phyloP scores from a whole-genome alignment of 176 grass and related monocot species.

The Aegilops bicornis region DNA sequence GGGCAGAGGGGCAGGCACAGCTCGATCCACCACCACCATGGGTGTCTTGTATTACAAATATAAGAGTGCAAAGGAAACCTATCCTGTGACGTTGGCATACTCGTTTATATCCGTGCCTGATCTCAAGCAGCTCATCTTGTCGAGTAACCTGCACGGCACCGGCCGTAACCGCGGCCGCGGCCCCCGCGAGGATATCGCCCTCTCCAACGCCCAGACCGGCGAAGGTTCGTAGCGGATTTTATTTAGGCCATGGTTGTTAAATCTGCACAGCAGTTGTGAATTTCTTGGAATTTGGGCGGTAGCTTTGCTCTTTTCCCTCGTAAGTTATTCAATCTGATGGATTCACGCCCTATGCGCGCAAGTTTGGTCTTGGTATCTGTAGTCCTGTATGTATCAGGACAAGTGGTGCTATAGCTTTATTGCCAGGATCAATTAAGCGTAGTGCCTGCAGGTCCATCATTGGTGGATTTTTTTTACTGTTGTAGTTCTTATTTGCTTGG shows the following conservation, averaged over 20 bases:
- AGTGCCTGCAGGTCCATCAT: neutral
- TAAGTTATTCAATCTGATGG: neutral
- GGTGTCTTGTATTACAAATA: conserved; percentile 71
- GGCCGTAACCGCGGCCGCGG: conserved; percentile 42
- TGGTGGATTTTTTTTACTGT: neutral
- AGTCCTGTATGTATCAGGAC: neutral
- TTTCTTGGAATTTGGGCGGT: too few species aligned
- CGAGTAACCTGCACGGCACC: conserved; percentile 23
- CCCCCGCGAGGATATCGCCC: conserved; percentile 39
- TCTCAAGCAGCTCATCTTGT: conserved; percentile 55
- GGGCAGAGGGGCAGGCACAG: neutral
- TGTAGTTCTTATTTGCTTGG: neutral
- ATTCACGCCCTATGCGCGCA: neutral
- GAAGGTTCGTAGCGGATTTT: conserved; percentile 45
- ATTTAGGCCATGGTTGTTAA: conserved; percentile 1
- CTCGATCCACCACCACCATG: conserved; percentile 14
- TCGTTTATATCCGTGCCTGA: conserved; percentile 42
- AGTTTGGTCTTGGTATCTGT: neutral
- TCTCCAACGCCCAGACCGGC: conserved; percentile 49
- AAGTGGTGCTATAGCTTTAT: neutral
- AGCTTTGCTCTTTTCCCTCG: neutral
- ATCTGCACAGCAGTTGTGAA: neutral
- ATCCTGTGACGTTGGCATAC: conserved; percentile 37
- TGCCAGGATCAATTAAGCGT: too few species aligned
- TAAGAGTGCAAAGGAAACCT: conserved; percentile 59